phyloP scores from a whole-genome alignment of 371 early-diverging fungal species.

The Haplosporangium sp. region DNA sequence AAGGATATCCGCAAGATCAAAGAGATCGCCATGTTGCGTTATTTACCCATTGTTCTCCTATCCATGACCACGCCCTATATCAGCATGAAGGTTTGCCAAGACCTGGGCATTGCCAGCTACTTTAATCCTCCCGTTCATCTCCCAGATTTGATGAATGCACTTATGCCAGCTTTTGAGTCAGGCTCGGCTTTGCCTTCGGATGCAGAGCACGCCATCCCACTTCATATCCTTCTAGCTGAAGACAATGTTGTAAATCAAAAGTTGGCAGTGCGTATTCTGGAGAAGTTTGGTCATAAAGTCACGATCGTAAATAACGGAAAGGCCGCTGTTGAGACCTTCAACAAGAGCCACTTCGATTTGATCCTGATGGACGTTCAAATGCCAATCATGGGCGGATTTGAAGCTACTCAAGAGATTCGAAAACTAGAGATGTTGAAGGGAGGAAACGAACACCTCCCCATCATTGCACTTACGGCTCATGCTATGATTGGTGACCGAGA shows the following conservation, averaged over 20 bases:
- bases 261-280: constrained; percentile 78
- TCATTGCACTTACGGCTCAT: constrained; percentile 83
- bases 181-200: constrained; percentile 70
- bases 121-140: constrained; percentile 68
- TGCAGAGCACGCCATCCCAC: constrained; percentile 59
- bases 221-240: constrained; percentile 82
- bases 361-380: constrained; percentile 88
- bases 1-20: constrained; percentile 62
- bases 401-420: constrained; percentile 79
- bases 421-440: constrained; percentile 59
- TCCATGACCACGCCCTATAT: constrained; percentile 60
- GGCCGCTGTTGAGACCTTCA: constrained; percentile 76
- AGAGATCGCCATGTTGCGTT: constrained; percentile 64
- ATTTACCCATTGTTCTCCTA: constrained; percentile 72
- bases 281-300: constrained; percentile 79
- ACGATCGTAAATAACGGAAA: constrained; percentile 80
- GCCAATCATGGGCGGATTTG: constrained; percentile 84
- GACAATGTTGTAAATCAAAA: constrained; percentile 88
- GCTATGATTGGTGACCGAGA: constrained; percentile 87
- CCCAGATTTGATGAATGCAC: constrained; percentile 71
- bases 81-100: constrained; percentile 73
- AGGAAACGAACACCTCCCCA: constrained; percentile 67
- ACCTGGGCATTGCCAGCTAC: constrained; percentile 72
- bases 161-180: constrained; percentile 76
- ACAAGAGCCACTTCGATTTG: constrained; percentile 70